A percentile compares a stretch with the other conserved stretches of the same genome.
Evolutionary conservation across 2,329 filamentous ascomycete species (phyloP).

Genomic region (Arthroderma sp.): DNA sequence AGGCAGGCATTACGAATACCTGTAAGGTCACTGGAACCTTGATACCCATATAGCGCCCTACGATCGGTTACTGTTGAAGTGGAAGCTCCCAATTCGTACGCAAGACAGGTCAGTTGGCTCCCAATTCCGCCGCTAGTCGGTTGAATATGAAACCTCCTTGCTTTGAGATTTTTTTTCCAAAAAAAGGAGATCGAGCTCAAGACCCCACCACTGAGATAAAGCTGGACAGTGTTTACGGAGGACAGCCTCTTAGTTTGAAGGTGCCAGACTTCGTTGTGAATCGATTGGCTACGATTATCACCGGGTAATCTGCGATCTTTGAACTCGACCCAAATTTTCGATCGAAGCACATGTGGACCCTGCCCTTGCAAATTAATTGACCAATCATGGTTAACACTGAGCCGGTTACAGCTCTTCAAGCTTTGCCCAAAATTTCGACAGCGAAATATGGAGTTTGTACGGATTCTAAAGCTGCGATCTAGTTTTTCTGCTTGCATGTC

Average conservation of each 20-base stretch:
- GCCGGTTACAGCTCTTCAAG: neutral
- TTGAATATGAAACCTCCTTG: neutral
- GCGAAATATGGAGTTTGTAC: neutral
- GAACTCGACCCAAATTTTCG: neutral
- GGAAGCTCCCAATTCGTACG: too few relatives aligned
- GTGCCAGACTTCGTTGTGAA: neutral
- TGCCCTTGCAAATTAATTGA: neutral
- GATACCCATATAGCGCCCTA: too few relatives aligned
- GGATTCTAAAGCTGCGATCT: neutral
- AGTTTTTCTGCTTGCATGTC: neutral
- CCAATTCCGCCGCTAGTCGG: neutral
- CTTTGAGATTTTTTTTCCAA: neutral
- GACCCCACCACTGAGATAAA: neutral
- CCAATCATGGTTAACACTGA: neutral
- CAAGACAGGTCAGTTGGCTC: neutral
- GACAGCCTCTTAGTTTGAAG: neutral
- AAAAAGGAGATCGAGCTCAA: neutral
- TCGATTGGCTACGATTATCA: neutral
- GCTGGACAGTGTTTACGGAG: neutral
- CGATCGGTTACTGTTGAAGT: too few relatives aligned
- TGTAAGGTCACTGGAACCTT: too few relatives aligned
- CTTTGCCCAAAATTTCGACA: neutral
- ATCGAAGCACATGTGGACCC: too few relatives aligned
- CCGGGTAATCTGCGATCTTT: too few relatives aligned
- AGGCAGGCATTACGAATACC: too few relatives aligned